Evolutionary conservation across 495 filamentous ascomycete species (phyloP).

Genomic region (Aspergillus bridgeri): DNA sequence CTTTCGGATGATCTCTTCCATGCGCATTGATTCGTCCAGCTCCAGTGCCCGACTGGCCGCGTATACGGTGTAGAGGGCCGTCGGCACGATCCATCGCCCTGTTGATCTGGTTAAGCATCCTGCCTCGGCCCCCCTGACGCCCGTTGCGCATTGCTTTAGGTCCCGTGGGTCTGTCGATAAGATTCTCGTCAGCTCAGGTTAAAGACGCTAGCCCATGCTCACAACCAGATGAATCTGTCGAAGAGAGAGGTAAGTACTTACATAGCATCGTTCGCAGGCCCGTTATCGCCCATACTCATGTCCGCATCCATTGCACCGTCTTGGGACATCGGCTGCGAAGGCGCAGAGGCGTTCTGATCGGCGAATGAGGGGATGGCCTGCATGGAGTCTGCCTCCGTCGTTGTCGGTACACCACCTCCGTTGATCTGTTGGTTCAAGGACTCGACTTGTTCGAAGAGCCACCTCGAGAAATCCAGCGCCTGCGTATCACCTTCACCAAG

Average conservation of each 20-base stretch:
- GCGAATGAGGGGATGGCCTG: conserved; percentile 37
- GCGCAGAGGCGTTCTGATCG: conserved; percentile 21
- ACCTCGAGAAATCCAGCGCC: conserved; percentile 78
- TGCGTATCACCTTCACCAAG: conserved; percentile 79
- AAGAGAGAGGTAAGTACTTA: conserved; percentile 45
- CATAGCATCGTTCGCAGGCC: conserved; percentile 55
- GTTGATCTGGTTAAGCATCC: conserved; percentile 84
- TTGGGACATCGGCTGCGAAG: conserved; percentile 19
- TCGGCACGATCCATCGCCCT: conserved; percentile 82
- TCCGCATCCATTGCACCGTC: conserved; percentile 53
- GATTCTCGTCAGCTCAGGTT: conserved; percentile 16
- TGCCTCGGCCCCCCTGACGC: conserved; percentile 54
- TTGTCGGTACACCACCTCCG: conserved; percentile 30
- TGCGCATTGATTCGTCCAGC: conserved; percentile 75
- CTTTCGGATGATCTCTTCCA: conserved; percentile 67
- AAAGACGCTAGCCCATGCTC: not conserved
- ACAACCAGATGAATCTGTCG: not conserved
- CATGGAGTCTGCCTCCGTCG: conserved; percentile 15
- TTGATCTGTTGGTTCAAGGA: conserved; percentile 61
- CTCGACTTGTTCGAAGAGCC: conserved; percentile 85
- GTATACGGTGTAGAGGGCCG: conserved; percentile 74
- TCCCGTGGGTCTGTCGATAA: conserved; percentile 71
- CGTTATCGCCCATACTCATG: conserved; percentile 74
- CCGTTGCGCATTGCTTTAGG: conserved; percentile 92
- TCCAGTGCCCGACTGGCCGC: conserved; percentile 55